These are phyloP conservation scores for Pisolithus orientalis DNA, from an alignment of 768 basidiomycete genomes.

Conservation along the genomic window DNA sequence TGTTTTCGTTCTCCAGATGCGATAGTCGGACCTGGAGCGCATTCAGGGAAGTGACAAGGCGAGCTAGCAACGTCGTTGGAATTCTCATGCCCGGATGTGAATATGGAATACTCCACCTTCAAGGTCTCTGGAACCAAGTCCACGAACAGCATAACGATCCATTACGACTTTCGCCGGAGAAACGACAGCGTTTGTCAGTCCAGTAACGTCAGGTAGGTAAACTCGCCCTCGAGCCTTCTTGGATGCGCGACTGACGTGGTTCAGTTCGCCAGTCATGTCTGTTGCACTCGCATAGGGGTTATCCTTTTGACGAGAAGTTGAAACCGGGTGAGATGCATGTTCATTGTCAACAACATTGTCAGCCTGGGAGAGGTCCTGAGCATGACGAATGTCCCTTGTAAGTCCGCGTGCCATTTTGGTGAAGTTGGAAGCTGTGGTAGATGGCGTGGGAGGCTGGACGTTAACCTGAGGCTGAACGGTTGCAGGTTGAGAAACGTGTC, in stretches of 20 bases:
- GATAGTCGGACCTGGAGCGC: conserved; percentile 62
- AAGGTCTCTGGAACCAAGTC: conserved; percentile 46
- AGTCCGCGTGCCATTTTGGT: conserved; percentile 53
- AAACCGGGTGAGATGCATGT: not conserved
- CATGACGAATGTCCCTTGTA: conserved; percentile 46
- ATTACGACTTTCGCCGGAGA: conserved; percentile 58
- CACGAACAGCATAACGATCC: conserved; percentile 45
- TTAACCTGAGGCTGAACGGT: conserved; percentile 42
- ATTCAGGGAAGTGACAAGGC: conserved; percentile 54
- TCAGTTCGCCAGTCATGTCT: conserved; percentile 3
- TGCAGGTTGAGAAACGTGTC: conserved; percentile 15
- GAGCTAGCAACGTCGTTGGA: conserved; percentile 35
- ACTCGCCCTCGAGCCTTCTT: conserved; percentile 35
- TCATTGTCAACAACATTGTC: conserved; percentile 4
- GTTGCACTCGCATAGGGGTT: conserved; percentile 21
- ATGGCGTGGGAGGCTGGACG: conserved; percentile 58
- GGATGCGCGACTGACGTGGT: conserved; percentile 6
- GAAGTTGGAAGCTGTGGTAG: conserved; percentile 49
- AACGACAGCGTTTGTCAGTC: conserved; percentile 70
- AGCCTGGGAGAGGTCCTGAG: conserved; percentile 21
- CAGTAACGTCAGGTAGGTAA: conserved; percentile 78
- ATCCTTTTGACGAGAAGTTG: conserved; percentile 17
- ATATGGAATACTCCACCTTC: conserved; percentile 44
- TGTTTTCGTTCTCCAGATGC: conserved; percentile 76
- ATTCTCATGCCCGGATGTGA: not conserved